Base-by-base conservation (phyloP, 139 green algal species). In the Volvox africanus region DNA sequence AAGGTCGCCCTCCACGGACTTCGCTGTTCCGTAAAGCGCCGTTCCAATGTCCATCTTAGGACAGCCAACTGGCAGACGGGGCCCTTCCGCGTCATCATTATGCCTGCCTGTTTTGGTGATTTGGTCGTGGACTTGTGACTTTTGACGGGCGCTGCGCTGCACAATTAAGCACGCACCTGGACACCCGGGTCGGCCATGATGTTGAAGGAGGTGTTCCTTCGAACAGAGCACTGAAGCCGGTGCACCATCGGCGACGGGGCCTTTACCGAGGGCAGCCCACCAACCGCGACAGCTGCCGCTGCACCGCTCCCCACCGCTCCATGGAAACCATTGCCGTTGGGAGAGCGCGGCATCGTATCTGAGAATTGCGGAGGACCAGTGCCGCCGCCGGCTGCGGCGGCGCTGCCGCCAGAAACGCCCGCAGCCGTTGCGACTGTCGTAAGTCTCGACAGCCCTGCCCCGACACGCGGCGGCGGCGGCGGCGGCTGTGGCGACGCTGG, bases 171-270 rank as follows among this genome's bases (percentile, higher is more conserved):
- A 26, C 77, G 21, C 79, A 85, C 79, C 79, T 85, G 80, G 30
- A 87, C 81, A 3, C 71, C 86, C n/a, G 71, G 86, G 86, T 90
- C 86, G 21, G 86, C 71, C 44, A 32, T 75, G 71, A 83, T 90
- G 86, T 73, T 83, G 86, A 90, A 90, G 0, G 86, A 90, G 21
- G 86, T 90, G 86, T 83, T 90, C 36, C 71, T 69, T 26, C 73
- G 71, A 21, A 82, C 69, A 30, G 3, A 17, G n/a, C 30, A 13
- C 36, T 69, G 86, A 50, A 82, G 30, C 71, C 71, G 50, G n/a
- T 61, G 71, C 17, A 79, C 36, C n/a, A 90, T 61, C 0, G 62
- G 62, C 35, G 82, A n/a, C 21, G 62, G 82, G 32, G 79, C 1
- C 36, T 21, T 65, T 22, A 24, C 11, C 17, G 3, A 32, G 20